A percentile compares a stretch with the other conserved stretches of the same genome.
These are phyloP conservation scores for Caryopteris hybrid DNA, from an alignment of 305 asterid genomes.

Conservation along the genomic window DNA sequence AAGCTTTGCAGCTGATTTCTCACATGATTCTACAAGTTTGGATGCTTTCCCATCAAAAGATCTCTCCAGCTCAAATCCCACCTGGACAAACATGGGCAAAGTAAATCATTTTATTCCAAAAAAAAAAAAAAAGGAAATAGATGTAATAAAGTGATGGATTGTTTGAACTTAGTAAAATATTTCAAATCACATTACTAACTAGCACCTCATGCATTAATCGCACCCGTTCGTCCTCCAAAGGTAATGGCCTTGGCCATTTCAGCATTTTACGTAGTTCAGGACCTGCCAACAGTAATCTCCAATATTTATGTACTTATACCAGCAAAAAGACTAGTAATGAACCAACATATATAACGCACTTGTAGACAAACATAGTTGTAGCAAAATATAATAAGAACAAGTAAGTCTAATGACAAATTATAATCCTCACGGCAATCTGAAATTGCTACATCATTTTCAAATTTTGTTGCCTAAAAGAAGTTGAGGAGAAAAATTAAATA, in stretches of 20 bases:
- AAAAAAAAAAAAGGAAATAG: not conserved
- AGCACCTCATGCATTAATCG: slow-evolving; percentile 90
- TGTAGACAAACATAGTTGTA: not conserved
- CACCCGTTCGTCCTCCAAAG: slow-evolving; percentile 92
- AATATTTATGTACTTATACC: not conserved
- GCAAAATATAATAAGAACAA: not conserved
- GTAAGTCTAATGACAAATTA: not conserved
- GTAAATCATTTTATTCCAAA: slow-evolving; percentile 5
- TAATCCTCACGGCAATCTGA: not conserved
- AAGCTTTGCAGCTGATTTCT: slow-evolving; percentile 80
- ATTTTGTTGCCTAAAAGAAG: not conserved
- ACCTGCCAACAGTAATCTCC: slow-evolving; percentile 47
- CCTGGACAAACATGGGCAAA: slow-evolving; percentile 39
- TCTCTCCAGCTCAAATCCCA: slow-evolving; percentile 85
- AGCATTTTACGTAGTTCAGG: slow-evolving; percentile 74
- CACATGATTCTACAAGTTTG: slow-evolving; percentile 69
- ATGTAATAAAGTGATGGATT: slow-evolving; percentile 4
- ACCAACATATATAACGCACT: not conserved
- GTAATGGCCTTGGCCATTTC: slow-evolving; percentile 87
- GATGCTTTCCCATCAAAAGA: slow-evolving; percentile 88
- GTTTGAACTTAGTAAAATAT: not conserved
- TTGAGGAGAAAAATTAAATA: not conserved
- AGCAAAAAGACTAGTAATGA: not conserved
- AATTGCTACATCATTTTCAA: not conserved
- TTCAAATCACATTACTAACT: not conserved